Evolutionary conservation across 306 rosid genomes (phyloP), one percentile per base, ranked within the genome.

Genomic region (Hippophae gyantsensis): DNA sequence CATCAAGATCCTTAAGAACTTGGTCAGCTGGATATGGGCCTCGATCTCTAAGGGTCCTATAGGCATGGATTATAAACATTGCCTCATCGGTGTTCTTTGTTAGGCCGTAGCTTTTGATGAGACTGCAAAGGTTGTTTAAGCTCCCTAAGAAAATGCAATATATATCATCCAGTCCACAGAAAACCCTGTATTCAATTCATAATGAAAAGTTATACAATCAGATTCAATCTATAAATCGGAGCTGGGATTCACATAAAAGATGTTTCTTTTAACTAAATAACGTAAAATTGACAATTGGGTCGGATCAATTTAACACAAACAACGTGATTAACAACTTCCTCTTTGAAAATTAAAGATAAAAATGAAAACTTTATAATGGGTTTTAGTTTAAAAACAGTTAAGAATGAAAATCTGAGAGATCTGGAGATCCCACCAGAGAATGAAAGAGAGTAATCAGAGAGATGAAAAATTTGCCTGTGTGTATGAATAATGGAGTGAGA

Each of bases 11-110:
- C 52, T 82, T 83, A 13, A 92, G 84, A 65, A 92, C 99, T 66
- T 92, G 96, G 75, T 92, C 93, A 7, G 99, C 99, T 0, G 96
- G 99, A 74, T 92, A 92, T 0, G 95, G 99, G 25, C 89, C 92
- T 9, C 99, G 72, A 43, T 92, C 99, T 0, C 99, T 81, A 23
- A 92, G 93, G 9, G 99, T 92, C 74, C 85, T 65, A 25, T 88
- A 92, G 32, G 95, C 95, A 75, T 88, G 84, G 6, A 57, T 84
- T 65, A 92, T 80, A 41, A 88, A 75, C 79, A 87, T 59, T 5
- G 96, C 96, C 72, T 92, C 96, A 9, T 92, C 78, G 43, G 81
- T 73, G 61, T 67, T 70, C 77, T 88, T 92, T 49, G 95, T 81
- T 7, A 88, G 69, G 6, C 95, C 93, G 62, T 92, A 88, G 53